Evolutionary conservation across 2,329 filamentous ascomycete species (phyloP).

Genomic region (Teratosphaeria zuluensis): DNA sequence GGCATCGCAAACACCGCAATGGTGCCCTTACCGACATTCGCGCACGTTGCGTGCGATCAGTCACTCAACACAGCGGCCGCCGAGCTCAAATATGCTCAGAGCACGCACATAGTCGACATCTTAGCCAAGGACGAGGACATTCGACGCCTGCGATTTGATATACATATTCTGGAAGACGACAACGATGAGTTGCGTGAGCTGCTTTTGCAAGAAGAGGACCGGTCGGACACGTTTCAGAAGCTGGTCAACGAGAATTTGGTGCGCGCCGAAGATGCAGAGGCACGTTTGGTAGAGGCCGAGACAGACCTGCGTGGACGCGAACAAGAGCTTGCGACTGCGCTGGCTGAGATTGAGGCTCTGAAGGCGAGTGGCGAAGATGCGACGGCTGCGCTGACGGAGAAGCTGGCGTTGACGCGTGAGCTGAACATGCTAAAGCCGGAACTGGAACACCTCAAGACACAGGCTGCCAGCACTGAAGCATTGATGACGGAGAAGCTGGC

Average conservation of each 20-base stretch:
- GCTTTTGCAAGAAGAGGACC: constrained; percentile 50
- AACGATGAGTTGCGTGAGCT: constrained; percentile 58
- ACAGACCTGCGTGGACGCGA: constrained; percentile 43
- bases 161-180: constrained; percentile 65
- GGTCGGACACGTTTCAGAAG: constrained; percentile 46
- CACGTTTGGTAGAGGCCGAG: constrained; percentile 35
- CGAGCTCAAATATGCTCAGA: constrained; percentile 61
- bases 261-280: constrained; percentile 39
- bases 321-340: constrained; percentile 46
- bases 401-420: constrained; percentile 51
- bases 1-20: constrained; percentile 13
- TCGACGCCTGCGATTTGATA: constrained; percentile 58
- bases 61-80: constrained; percentile 46
- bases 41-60: constrained; percentile 31
- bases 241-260: constrained; percentile 39
- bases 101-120: constrained; percentile 54
- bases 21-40: constrained; percentile 11
- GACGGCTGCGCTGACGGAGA: constrained; percentile 58
- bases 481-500: constrained; percentile 69
- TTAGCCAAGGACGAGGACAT: constrained; percentile 66
- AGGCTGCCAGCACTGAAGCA: constrained; percentile 53
- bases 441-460: constrained; percentile 51
- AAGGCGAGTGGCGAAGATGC: constrained; percentile 59
- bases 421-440: constrained; percentile 50
- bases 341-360: constrained; percentile 65